Evolutionary conservation across 495 filamentous ascomycete species (phyloP).

Genomic region (Trypethelium eluteriae): DNA sequence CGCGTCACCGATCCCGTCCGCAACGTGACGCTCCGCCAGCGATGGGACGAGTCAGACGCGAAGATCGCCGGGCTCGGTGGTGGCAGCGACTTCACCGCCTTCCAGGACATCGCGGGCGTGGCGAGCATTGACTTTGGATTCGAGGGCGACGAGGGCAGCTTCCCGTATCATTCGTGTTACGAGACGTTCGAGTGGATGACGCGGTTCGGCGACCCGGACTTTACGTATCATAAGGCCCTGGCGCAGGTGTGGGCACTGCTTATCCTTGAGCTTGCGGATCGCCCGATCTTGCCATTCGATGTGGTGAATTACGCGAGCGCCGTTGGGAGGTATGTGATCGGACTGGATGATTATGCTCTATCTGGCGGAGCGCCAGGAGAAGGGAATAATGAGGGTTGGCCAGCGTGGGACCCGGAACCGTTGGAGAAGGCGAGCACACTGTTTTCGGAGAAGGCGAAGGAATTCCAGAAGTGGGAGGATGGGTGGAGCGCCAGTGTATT

Average conservation of each 20-base stretch:
- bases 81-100: conserved; percentile 84
- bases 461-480: conserved; percentile 66
- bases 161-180: conserved; percentile 76
- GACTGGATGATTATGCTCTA: conserved; percentile 59
- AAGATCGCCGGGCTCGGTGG: conserved; percentile 60
- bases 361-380: conserved; percentile 44
- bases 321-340: conserved; percentile 52
- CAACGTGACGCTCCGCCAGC: conserved; percentile 63
- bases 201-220: conserved; percentile 67
- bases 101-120: conserved; percentile 88
- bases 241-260: conserved; percentile 74
- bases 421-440: conserved; percentile 54
- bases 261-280: conserved; percentile 77
- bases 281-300: conserved; percentile 74
- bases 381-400: conserved; percentile 36
- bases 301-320: conserved; percentile 64
- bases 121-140: conserved; percentile 86
- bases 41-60: conserved; percentile 63
- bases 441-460: conserved; percentile 50
- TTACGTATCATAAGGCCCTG: conserved; percentile 70
- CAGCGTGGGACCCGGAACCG: conserved; percentile 47
- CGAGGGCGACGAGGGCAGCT: conserved; percentile 46
- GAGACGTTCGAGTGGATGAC: conserved; percentile 87
- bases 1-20: conserved; percentile 62
- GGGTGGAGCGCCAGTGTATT: conserved; percentile 63